phyloP scores from a whole-genome alignment of 164 flowering plant genomes.

The Vitis riparia region DNA sequence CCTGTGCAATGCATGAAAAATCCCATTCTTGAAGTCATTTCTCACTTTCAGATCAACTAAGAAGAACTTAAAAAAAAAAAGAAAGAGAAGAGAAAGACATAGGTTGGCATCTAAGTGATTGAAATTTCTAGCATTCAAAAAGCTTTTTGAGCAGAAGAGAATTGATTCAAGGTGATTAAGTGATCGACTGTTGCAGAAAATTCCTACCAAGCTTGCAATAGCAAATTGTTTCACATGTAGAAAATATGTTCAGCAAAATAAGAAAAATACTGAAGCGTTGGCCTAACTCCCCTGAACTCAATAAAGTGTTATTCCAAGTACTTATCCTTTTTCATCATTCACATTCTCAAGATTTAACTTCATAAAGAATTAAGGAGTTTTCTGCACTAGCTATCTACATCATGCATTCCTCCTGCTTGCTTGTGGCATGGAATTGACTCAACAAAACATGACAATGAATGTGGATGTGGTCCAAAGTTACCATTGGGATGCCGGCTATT shows the following conservation, averaged over 20 bases:
- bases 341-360: too few relatives aligned
- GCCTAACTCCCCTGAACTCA: not conserved
- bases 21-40: not conserved
- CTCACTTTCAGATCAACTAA: not conserved
- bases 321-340: not conserved
- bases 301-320: not conserved
- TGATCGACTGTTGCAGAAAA: not conserved
- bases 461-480: too few relatives aligned
- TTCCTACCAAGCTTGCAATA: conserved; percentile 1
- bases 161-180: not conserved
- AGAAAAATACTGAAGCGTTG: not conserved
- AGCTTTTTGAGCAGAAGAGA: not conserved
- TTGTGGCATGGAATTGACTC: too few relatives aligned
- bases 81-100: not conserved
- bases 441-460: too few relatives aligned
- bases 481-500: not conserved
- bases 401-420: too few relatives aligned
- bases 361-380: too few relatives aligned
- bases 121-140: not conserved
- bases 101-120: not conserved
- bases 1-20: conserved; percentile 42
- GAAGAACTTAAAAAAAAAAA: too few relatives aligned
- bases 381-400: too few relatives aligned
- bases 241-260: not conserved
- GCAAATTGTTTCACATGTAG: not conserved